A percentile compares a stretch with the other conserved stretches of the same genome.
These are phyloP conservation scores for Biscutella laevigata DNA, from an alignment of 441 rosid species.

Conservation along the genomic window DNA sequence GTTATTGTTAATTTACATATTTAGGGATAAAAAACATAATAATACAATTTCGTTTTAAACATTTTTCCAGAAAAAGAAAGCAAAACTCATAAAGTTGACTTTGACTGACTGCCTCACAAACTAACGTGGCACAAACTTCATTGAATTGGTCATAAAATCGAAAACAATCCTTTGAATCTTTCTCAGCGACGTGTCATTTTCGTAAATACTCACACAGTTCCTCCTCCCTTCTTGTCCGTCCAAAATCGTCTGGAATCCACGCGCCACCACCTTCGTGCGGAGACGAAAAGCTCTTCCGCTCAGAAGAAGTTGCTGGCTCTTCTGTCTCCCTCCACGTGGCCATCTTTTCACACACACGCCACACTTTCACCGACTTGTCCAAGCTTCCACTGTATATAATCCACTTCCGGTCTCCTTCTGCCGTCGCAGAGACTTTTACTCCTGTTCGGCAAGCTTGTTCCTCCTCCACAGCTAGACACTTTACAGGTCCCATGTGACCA, in stretches of 20 bases:
- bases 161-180: constrained; percentile 7
- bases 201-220: constrained; percentile 15
- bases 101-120: constrained; percentile 5
- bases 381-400: constrained; percentile 55
- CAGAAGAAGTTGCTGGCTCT: constrained; percentile 15
- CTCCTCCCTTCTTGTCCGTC: background rate
- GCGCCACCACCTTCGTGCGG: constrained; percentile 15
- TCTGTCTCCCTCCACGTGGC: constrained; percentile 27
- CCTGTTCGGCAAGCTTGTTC: constrained; percentile 18
- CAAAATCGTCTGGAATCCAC: constrained; percentile 9
- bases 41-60: constrained; percentile 1
- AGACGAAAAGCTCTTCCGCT: constrained; percentile 3
- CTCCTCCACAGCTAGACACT: constrained; percentile 43
- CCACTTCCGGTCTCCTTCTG: constrained; percentile 31
- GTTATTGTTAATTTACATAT: constrained; percentile 8
- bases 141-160: constrained; percentile 8
- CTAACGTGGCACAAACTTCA: constrained; percentile 2
- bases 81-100: constrained; percentile 10
- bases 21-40: background rate
- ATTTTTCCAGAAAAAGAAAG: background rate
- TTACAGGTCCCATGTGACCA: constrained; percentile 55
- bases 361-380: constrained; percentile 54
- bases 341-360: constrained; percentile 44
- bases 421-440: background rate
- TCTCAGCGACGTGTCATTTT: background rate